phyloP scores from a whole-genome alignment of 495 filamentous ascomycete genomes.

The Penicillium tannophilum region DNA sequence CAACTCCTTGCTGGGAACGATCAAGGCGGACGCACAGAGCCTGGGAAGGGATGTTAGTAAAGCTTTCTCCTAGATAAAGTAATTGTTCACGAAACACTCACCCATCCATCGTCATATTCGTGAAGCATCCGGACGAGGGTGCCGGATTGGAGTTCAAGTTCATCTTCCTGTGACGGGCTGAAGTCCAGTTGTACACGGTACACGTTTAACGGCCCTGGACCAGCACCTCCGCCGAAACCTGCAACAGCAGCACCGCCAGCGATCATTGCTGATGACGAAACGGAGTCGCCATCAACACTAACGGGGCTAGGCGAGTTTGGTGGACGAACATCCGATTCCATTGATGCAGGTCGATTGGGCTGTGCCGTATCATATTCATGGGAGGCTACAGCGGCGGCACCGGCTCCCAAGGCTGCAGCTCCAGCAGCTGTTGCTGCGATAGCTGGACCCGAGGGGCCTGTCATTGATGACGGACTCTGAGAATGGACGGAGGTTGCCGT shows the following conservation, averaged over 20 bases:
- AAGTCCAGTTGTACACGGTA: slow-evolving; percentile 97
- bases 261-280: slow-evolving; percentile 36
- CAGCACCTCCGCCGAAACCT: slow-evolving; percentile 27
- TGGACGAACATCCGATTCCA: slow-evolving; percentile 22
- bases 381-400: slow-evolving; percentile 35
- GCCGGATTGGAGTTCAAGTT: slow-evolving; percentile 77
- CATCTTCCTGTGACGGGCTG: slow-evolving; percentile 87
- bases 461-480: slow-evolving; percentile 26
- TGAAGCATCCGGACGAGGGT: slow-evolving; percentile 85
- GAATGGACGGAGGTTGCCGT: slow-evolving; percentile 12
- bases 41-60: slow-evolving; percentile 51
- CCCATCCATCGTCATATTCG: slow-evolving; percentile 99
- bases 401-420: slow-evolving; percentile 41
- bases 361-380: slow-evolving; percentile 41
- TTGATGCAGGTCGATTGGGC: slow-evolving; percentile 24
- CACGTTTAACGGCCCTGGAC: slow-evolving; percentile 58
- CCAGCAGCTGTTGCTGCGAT: slow-evolving; percentile 39
- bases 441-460: slow-evolving; percentile 29
- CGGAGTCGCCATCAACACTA: slow-evolving; percentile 33
- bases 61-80: not conserved
- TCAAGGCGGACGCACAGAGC: slow-evolving; percentile 91
- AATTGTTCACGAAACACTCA: slow-evolving; percentile 46
- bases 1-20: slow-evolving; percentile 88
- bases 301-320: slow-evolving; percentile 20
- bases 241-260: slow-evolving; percentile 35